Conservation (phyloP, 2,329 filamentous ascomycete genomes). For the Claviceps quebecensis region DNA sequence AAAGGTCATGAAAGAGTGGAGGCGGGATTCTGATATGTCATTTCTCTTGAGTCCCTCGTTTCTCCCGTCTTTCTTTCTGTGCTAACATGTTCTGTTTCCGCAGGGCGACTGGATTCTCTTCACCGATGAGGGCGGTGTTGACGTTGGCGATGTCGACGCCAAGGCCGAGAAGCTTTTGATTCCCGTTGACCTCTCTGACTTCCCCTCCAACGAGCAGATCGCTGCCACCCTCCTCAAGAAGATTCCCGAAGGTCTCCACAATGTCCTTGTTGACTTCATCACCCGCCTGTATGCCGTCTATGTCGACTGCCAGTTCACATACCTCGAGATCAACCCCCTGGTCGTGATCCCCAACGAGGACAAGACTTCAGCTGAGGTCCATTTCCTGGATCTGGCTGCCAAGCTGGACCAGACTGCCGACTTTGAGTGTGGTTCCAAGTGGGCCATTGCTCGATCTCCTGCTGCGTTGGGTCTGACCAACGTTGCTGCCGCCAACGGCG, state of each 20-base stretch:
- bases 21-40: not conserved
- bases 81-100: constrained; percentile 13
- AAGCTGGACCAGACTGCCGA: constrained; percentile 99
- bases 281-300: constrained; percentile 96
- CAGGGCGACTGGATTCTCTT: constrained; percentile 99
- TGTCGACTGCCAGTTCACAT: constrained; percentile 99
- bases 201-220: constrained; percentile 92
- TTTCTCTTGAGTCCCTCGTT: too few relatives aligned
- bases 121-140: constrained; percentile 98
- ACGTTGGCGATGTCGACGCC: constrained; percentile 96
- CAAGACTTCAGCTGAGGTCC: constrained; percentile 80
- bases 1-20: not conserved
- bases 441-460: constrained; percentile 88
- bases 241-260: constrained; percentile 89
- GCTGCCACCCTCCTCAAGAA: constrained; percentile 75
- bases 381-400: constrained; percentile 97
- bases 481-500: constrained; percentile 44
- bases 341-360: constrained; percentile 93
- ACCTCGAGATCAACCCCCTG: constrained; percentile 98
- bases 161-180: constrained; percentile 99
- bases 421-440: constrained; percentile 98
- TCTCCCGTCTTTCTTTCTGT: not conserved
- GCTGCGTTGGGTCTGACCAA: constrained; percentile 72
- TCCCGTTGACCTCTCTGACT: constrained; percentile 86
- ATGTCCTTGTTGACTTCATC: constrained; percentile 98